Conservation (phyloP, 1,284 basidiomycete genomes). For the Laetiporus sulphureus region DNA sequence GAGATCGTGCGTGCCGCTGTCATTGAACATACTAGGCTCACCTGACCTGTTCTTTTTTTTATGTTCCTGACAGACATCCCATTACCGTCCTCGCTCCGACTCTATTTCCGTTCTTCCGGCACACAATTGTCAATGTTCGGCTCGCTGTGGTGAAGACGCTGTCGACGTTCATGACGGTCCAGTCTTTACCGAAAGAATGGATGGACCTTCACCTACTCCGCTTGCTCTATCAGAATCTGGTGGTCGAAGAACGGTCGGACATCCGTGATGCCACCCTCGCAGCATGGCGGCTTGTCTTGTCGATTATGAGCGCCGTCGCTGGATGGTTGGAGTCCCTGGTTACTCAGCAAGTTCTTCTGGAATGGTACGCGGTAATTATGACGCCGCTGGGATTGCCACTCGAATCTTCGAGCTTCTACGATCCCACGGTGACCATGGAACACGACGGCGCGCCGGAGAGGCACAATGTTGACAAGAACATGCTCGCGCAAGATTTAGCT, state of each 20-base stretch:
- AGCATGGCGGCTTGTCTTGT: slow-evolving; percentile 74
- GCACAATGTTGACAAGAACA: slow-evolving; percentile 96
- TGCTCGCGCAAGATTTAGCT: slow-evolving; percentile 88
- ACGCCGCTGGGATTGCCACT: slow-evolving; percentile 85
- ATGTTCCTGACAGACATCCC: slow-evolving; percentile 40
- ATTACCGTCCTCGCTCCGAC: slow-evolving; percentile 80
- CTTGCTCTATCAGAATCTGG: slow-evolving; percentile 90
- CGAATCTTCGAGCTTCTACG: slow-evolving; percentile 69
- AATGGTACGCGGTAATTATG: slow-evolving; percentile 89
- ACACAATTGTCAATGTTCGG: slow-evolving; percentile 93
- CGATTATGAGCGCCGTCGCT: slow-evolving; percentile 39
- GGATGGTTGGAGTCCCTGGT: slow-evolving; percentile 48
- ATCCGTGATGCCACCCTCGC: slow-evolving; percentile 77
- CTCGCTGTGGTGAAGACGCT: slow-evolving; percentile 91
- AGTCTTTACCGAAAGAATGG: slow-evolving; percentile 79
- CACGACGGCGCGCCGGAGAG: slow-evolving; percentile 47
- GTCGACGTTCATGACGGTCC: slow-evolving; percentile 78
- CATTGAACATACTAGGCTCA: neutral
- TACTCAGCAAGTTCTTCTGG: slow-evolving; percentile 49
- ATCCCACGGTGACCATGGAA: slow-evolving; percentile 43
- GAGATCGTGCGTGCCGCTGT: slow-evolving; percentile 68
- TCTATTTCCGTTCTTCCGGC: slow-evolving; percentile 95
- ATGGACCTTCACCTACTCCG: slow-evolving; percentile 73
- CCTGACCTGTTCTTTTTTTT: slow-evolving; percentile 1
- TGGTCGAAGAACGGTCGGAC: slow-evolving; percentile 87